Evolutionary conservation across 2,329 filamentous ascomycete genomes (phyloP).

Genomic region (Trichoderma gracile): DNA sequence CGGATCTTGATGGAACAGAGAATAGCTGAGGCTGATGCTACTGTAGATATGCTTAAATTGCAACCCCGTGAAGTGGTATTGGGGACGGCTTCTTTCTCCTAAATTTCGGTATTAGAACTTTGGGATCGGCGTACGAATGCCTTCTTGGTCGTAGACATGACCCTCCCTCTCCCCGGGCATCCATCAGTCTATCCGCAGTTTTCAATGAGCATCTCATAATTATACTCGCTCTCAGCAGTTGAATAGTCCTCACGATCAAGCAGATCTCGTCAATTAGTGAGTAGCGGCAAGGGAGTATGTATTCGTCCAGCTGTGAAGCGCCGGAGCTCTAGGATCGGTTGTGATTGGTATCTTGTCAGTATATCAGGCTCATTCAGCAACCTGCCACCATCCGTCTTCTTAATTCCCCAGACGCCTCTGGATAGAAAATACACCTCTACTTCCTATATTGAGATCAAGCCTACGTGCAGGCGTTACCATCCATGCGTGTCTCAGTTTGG

Average conservation of each 20-base stretch:
- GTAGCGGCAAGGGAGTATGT: too few relatives aligned
- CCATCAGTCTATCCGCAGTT: too few relatives aligned
- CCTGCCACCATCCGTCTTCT: not conserved
- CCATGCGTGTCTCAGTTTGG: constrained; percentile 9
- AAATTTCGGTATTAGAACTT: not conserved
- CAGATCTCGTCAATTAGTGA: too few relatives aligned
- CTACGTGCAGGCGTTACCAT: not conserved
- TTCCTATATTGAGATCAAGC: not conserved
- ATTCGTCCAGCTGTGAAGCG: too few relatives aligned
- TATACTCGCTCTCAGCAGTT: too few relatives aligned
- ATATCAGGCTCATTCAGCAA: not conserved
- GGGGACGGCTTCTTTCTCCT: not conserved
- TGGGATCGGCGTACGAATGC: not conserved
- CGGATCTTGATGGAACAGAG: not conserved
- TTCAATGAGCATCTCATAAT: too few relatives aligned
- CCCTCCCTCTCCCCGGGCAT: too few relatives aligned
- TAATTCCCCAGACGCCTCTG: too few relatives aligned
- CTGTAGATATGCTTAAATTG: constrained; percentile 36
- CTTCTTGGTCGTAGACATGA: too few relatives aligned
- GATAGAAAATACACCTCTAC: not conserved
- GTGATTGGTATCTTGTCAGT: not conserved
- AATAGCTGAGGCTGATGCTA: not conserved
- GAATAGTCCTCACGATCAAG: too few relatives aligned
- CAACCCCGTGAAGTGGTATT: not conserved
- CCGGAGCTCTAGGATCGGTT: too few relatives aligned